Evolutionary conservation across 495 filamentous ascomycete species (phyloP), one percentile per base, ranked within the genome.

Genomic region (Neurospora sp.): DNA sequence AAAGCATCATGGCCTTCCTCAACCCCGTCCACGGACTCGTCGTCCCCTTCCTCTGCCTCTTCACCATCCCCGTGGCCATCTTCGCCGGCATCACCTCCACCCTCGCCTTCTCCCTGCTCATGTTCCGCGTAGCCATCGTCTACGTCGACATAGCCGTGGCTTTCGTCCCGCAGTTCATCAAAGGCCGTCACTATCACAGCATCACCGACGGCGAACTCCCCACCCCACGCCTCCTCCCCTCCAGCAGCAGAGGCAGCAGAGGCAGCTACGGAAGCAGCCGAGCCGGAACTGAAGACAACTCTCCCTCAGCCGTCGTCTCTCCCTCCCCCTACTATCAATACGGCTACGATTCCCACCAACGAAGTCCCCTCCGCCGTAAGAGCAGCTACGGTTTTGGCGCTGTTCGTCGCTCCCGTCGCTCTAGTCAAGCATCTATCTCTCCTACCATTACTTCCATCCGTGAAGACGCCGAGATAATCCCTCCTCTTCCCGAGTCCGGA

Each of bases 41-140:
- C 27, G 85, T 93, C 20, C 91, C 91, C 4, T 76, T 92, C 70
- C 82, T 95, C 72, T 82, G 89, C 76, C 70, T 92, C 73, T 81
- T 92, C 77, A 90, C 91, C 14, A 82, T 94, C 27, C 92, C 93
- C 2, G 85, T 95, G 72, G 83, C 89, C 72, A 77, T 92, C 71
- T 89, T 92, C 71, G 93, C 93, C 70, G 86, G 85, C 74, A 77
- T 93, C 72, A 95, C 93, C 41, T 89, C 91, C 42, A 84, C 85
- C 20, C 74, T 94, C 62, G 91, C 93, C 42, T 85, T 92, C 70
- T 82, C 87, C 11, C 84, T 91, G 6, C 86, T 96, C 23, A 84
- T 89, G 75, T 75, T 93, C 71, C 88, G 91, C 37, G 86, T 91
- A 8, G 83, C 87, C 42, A 77, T 93, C 66, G 87, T 94, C 71